Conservation (phyloP, 129 eudicot genomes). For the Ambrosia artemisiifolia region DNA sequence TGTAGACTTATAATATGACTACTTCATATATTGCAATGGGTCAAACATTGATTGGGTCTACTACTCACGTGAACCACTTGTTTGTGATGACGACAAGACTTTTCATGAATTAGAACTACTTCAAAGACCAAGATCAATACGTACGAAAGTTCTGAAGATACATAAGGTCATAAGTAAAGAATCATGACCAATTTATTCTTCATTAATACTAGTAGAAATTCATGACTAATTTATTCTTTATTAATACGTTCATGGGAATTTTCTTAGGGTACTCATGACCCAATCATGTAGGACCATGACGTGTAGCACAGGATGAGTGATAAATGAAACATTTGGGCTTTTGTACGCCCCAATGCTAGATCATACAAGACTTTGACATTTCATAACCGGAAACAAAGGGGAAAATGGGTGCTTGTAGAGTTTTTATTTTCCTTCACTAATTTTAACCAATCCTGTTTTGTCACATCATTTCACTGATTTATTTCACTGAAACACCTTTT, state of each 20-base stretch:
- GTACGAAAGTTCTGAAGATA: not conserved
- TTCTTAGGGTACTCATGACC: not conserved
- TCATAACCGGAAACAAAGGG: too few relatives aligned
- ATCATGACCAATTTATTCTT: not conserved
- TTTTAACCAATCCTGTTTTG: too few relatives aligned
- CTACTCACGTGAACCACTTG: not conserved
- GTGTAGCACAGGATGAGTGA: not conserved
- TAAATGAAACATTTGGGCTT: not conserved
- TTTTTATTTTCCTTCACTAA: too few relatives aligned
- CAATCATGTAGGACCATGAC: not conserved
- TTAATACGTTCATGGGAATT: not conserved
- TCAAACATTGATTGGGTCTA: conserved; percentile 2
- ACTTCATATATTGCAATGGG: not conserved
- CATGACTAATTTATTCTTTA: not conserved
- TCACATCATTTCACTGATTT: too few relatives aligned
- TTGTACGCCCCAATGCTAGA: too few relatives aligned
- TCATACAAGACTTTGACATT: too few relatives aligned
- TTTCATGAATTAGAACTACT: not conserved
- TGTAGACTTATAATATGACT: not conserved
- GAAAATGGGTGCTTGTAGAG: too few relatives aligned
- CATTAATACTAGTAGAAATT: not conserved
- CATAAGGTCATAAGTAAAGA: not conserved
- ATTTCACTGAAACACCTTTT: too few relatives aligned
- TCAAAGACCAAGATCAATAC: not conserved
- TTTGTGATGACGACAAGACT: not conserved